phyloP scores from a whole-genome alignment of 331 rosid genomes.

The Telfairia occidentalis region DNA sequence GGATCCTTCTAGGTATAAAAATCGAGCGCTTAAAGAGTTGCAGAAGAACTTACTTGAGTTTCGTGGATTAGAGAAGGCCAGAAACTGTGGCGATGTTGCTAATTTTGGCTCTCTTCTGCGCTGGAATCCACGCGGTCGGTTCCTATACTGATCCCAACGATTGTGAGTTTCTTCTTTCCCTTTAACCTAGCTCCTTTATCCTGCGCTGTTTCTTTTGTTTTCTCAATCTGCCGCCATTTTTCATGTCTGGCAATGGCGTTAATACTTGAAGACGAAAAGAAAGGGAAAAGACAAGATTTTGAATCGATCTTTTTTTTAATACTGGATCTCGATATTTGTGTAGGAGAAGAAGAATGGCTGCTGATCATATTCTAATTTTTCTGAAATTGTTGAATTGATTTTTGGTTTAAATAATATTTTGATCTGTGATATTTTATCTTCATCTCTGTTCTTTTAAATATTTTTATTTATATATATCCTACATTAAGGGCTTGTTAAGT shows the following conservation, averaged over 20 bases:
- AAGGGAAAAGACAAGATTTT: background rate
- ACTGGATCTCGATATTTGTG: background rate
- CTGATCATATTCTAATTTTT: background rate
- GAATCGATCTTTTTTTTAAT: background rate
- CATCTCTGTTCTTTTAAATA: background rate
- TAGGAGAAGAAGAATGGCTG: background rate
- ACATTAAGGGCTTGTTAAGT: too few relatives aligned
- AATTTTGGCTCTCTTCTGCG: conserved; percentile 33
- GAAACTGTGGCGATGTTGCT: conserved; percentile 27
- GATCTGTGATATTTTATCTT: background rate
- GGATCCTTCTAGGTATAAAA: background rate
- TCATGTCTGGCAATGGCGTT: background rate
- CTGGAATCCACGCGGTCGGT: conserved; percentile 22
- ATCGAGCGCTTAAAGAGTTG: background rate
- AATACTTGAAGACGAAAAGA: background rate
- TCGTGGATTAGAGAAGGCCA: too few relatives aligned
- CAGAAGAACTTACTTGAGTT: background rate
- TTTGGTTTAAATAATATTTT: background rate
- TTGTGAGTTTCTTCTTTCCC: conserved; percentile 23
- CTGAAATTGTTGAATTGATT: background rate
- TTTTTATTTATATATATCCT: background rate
- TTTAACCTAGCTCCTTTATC: conserved; percentile 9
- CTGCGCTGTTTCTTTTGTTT: background rate
- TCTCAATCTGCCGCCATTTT: background rate
- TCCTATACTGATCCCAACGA: conserved; percentile 51